phyloP scores from a whole-genome alignment of 2,329 filamentous ascomycete species.

The Chaetothyriales sp. region DNA sequence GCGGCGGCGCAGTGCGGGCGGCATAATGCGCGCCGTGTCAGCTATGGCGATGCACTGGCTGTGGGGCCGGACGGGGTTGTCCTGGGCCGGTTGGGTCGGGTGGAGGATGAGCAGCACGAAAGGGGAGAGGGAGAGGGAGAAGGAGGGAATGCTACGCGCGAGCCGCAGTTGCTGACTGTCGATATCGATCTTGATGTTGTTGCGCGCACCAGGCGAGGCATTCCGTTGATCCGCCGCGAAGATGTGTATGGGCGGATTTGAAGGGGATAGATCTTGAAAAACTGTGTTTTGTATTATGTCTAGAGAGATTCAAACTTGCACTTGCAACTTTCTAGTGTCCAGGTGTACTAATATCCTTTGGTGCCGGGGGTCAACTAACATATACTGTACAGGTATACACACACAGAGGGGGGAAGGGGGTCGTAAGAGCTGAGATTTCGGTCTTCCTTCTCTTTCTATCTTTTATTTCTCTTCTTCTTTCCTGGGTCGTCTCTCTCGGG shows the following conservation, averaged over 20 bases:
- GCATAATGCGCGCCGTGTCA: conserved; percentile 60
- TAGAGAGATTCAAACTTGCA: no score
- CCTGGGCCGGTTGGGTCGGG: conserved; percentile 42
- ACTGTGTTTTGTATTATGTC: no score
- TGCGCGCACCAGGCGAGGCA: conserved; percentile 38
- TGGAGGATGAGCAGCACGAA: no score
- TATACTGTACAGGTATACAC: no score
- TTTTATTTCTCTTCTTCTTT: neutral
- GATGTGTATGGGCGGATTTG: conserved; percentile 33
- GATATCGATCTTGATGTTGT: conserved; percentile 41
- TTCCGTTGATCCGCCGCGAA: conserved; percentile 42
- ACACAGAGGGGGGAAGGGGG: no score
- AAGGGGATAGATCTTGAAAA: no score
- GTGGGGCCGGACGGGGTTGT: conserved; percentile 77
- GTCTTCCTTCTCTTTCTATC: no score
- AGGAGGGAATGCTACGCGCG: conserved; percentile 15
- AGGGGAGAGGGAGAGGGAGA: no score
- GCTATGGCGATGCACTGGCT: conserved; percentile 75
- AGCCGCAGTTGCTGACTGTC: conserved; percentile 34
- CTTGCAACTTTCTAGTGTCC: no score
- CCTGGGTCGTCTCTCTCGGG: neutral
- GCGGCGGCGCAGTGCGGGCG: conserved; percentile 68
- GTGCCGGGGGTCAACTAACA: no score
- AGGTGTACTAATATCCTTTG: no score
- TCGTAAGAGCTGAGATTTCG: no score